Evolutionary conservation across 345 rosid genomes (phyloP), one percentile per base, ranked within the genome.

Genomic region (Garcia nutans): DNA sequence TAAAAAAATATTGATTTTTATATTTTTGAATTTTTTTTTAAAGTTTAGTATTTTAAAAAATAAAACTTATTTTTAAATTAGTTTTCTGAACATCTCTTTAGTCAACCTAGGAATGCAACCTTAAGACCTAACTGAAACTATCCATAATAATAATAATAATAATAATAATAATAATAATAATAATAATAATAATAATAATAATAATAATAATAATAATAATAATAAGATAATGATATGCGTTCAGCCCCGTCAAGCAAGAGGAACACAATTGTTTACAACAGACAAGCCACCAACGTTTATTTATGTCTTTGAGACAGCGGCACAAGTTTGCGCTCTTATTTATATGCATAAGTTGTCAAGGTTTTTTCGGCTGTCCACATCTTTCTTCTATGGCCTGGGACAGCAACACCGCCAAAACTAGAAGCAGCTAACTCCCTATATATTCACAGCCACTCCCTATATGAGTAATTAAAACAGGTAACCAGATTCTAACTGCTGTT

Each of bases 301-400:
- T 65, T 8, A 26, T 22, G 23, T 12, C 65, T 58, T 56, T n/a
- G 15, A 10, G 66, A 24, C 55, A 33, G 11, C 41, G 41, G 6
- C 41, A 37, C 41, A 37, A 37, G 66, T 24, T 60, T 65, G 64
- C 49, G 41, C 75, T 83, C 75, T 83, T 83, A 75, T 72, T 81
- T 24, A 49, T 59, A 65, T 20, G 66, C 71, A 72, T 2, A 56
- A 26, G 59, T 23, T 73, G 26, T 6, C 52, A 52, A 57, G 19
- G 28, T 28, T 45, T 50, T 33, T 28, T 3, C 64, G 7, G 10
- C 23, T 33, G 28, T 23, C 6, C 33, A 60, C 49, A 45, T 7
- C 49, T 45, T 11, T 10, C 28, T 33, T 68, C 24, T 4, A 31
- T 22, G 31, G 41, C 58, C 54, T 16, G 19, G 42, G 45, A 22